These are phyloP conservation scores for Fusarium tanahbumbuense DNA, from an alignment of 2,329 filamentous ascomycete genomes.

Conservation along the genomic window DNA sequence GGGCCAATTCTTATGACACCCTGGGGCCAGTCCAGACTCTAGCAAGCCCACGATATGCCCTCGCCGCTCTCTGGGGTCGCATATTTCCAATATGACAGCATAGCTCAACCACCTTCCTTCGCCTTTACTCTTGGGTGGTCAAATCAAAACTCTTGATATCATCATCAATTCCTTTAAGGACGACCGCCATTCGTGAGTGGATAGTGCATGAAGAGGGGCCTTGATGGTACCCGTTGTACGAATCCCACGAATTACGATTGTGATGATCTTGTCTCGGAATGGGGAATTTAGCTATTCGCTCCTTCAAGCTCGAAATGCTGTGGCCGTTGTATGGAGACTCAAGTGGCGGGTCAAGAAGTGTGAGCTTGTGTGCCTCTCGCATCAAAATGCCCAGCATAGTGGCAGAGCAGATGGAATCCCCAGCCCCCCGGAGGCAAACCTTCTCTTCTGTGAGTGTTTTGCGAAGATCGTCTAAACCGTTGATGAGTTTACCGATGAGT, in stretches of 20 bases:
- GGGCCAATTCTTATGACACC: no score
- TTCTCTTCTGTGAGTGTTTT: accelerated
- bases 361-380: background rate
- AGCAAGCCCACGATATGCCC: no score
- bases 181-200: accelerated
- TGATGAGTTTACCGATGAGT: background rate
- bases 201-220: background rate
- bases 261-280: background rate
- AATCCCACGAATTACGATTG: no score
- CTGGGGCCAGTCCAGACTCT: no score
- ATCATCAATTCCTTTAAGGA: background rate
- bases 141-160: background rate
- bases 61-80: no score
- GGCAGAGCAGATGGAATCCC: background rate
- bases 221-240: background rate
- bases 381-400: background rate
- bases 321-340: background rate
- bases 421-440: accelerated
- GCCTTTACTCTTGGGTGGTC: no score
- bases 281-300: background rate
- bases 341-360: accelerated
- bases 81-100: no score
- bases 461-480: accelerated
- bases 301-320: background rate
- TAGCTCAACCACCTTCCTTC: no score